Conservation (phyloP, 2,329 filamentous ascomycete genomes). For the Coniochaeta prunicola region DNA sequence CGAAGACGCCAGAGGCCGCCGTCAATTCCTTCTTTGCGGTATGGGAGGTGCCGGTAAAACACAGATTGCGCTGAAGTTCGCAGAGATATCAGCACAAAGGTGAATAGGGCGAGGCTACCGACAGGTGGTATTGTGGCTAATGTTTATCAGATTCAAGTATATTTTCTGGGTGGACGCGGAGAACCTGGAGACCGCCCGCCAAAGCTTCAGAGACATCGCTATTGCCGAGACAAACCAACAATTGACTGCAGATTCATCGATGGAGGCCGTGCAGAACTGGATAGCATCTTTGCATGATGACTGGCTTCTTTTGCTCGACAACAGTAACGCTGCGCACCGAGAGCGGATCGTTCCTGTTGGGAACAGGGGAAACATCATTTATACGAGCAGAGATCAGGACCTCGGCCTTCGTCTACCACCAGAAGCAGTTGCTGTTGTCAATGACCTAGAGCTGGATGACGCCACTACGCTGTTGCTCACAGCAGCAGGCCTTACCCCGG, state of each 20-base stretch:
- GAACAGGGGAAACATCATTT: constrained; percentile 18
- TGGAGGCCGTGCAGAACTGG: constrained; percentile 10
- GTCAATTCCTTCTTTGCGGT: constrained; percentile 18
- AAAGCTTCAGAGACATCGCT: constrained; percentile 14
- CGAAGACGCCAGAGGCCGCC: background rate
- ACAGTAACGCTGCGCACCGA: constrained; percentile 11
- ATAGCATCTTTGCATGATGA: constrained; percentile 11
- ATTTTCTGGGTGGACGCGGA: constrained; percentile 22
- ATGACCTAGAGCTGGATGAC: constrained; percentile 7
- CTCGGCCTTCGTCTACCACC: constrained; percentile 5
- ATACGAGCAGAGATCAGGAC: constrained; percentile 15
- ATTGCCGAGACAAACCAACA: background rate
- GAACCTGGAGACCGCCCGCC: constrained; percentile 10
- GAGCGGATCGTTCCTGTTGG: constrained; percentile 9
- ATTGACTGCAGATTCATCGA: constrained; percentile 1
- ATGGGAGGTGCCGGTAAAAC: constrained; percentile 24
- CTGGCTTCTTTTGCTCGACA: constrained; percentile 25
- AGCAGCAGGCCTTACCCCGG: constrained; percentile 2
- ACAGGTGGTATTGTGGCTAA: background rate
- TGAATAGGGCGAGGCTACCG: background rate
- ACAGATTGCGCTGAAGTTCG: constrained; percentile 20
- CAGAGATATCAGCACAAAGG: constrained; percentile 12
- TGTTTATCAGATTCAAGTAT: constrained; percentile 16
- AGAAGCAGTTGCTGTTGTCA: constrained; percentile 6
- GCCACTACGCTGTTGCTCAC: constrained; percentile 12